Conservation (phyloP, 2,329 filamentous ascomycete species). For the Colletotrichum falcatum region DNA sequence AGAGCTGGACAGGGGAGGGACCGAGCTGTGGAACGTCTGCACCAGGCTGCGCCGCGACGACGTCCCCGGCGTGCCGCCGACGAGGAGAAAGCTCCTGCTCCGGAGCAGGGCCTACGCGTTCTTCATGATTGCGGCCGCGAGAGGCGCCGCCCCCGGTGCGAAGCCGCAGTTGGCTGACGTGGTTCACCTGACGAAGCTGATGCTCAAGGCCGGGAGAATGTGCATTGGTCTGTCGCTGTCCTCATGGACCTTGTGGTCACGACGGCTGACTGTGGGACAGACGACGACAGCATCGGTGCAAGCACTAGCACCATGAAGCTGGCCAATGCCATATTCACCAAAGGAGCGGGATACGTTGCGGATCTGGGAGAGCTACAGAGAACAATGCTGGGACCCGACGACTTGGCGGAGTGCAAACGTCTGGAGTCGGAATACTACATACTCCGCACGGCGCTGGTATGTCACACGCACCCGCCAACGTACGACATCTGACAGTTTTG, state of each 20-base stretch:
- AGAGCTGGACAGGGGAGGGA: slow-evolving; percentile 67
- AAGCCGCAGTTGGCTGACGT: slow-evolving; percentile 49
- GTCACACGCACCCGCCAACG: slow-evolving; percentile 39
- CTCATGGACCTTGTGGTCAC: not conserved
- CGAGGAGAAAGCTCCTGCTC: slow-evolving; percentile 50
- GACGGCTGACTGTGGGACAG: slow-evolving; percentile 47
- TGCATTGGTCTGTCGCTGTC: slow-evolving; percentile 67
- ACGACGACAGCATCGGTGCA: slow-evolving; percentile 59
- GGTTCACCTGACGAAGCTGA: slow-evolving; percentile 73
- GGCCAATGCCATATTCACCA: slow-evolving; percentile 72
- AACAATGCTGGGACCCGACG: slow-evolving; percentile 46
- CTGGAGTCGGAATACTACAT: slow-evolving; percentile 73
- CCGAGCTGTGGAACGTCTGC: slow-evolving; percentile 75
- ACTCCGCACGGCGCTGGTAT: slow-evolving; percentile 75
- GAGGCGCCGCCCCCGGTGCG: slow-evolving; percentile 47
- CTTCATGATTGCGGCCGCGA: slow-evolving; percentile 71
- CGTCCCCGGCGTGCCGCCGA: slow-evolving; percentile 42
- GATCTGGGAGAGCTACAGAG: slow-evolving; percentile 49
- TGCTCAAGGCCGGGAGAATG: slow-evolving; percentile 72
- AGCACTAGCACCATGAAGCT: slow-evolving; percentile 51
- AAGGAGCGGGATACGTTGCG: slow-evolving; percentile 69
- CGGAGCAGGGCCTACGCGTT: slow-evolving; percentile 70
- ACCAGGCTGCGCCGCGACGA: slow-evolving; percentile 61
- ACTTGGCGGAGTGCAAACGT: slow-evolving; percentile 48
- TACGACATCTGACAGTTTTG: not conserved